Base-by-base conservation (phyloP, 2,329 filamentous ascomycete genomes). In the Sarocladium oryzae region DNA sequence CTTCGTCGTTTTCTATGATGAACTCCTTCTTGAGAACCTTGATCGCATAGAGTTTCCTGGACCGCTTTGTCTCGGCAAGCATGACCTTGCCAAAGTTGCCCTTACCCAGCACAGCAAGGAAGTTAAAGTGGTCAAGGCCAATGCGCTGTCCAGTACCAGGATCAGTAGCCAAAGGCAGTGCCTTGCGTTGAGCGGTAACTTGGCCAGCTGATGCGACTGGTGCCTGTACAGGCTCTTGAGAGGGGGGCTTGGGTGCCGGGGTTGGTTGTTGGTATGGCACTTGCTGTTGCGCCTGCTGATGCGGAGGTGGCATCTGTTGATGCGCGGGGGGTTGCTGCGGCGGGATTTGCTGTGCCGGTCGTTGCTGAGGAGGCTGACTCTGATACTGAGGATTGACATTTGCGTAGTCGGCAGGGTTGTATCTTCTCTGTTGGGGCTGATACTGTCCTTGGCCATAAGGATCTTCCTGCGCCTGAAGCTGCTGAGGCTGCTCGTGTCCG, bases 61-160 rank as follows among this genome's bases (percentile, higher is more conserved):
- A 84, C 51, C 84, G 84, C 76, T 99, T 99, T 1, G 93, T 96
- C 72, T 99, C 95, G 2, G 93, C 93, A 68, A 99, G 76, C 93
- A 99, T 99, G 71, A 99, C 93, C 72, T 99, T 99, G 68, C 93
- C 93, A 65, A 99, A 99, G 72, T 99, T 99, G 73, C 93, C 93
- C 72, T 99, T 99, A 65, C 93, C 93, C 57, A 99, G 81, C 51
- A 99, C 93, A 57, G 95, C 92, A 57, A 99, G 78, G 79, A 99
- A 99, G 68, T 99, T 99, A 78, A 99, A 99, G 70, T 99, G 91
- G 66, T 99, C 95, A 41, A 99, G 76, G 16, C 93, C 93, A 64
- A 99, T 97, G 50, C 92, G 83, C 63, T 86, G 81, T 28, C 88
- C 88, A 52, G 85, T 89, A 36, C 88, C 87, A 2, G 81, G 75